Conservation (phyloP, 2,329 filamentous ascomycete species). For the Tolypocladium ophioglossoides region DNA sequence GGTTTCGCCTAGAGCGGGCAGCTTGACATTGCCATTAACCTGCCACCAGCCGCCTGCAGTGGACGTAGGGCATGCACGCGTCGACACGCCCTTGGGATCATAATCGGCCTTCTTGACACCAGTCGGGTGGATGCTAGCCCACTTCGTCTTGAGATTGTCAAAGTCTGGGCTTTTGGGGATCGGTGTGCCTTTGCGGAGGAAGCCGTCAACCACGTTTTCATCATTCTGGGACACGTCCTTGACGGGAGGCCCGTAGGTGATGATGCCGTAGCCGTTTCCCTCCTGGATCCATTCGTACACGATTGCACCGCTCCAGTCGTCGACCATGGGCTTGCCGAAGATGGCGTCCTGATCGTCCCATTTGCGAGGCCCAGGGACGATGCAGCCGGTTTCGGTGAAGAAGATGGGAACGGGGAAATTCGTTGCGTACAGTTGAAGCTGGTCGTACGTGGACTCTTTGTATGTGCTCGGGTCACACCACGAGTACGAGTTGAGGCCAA, state of each 20-base stretch:
- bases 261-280: slow-evolving; percentile 70
- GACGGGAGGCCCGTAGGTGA: slow-evolving; percentile 59
- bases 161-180: slow-evolving; percentile 69
- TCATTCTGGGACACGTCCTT: slow-evolving; percentile 39
- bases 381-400: slow-evolving; percentile 85
- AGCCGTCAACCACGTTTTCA: slow-evolving; percentile 53
- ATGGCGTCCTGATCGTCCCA: slow-evolving; percentile 69
- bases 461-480: slow-evolving; percentile 58
- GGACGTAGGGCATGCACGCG: slow-evolving; percentile 59
- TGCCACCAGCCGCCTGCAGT: slow-evolving; percentile 71
- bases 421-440: slow-evolving; percentile 55
- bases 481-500: slow-evolving; percentile 76
- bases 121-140: slow-evolving; percentile 60
- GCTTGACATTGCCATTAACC: slow-evolving; percentile 55
- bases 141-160: slow-evolving; percentile 62
- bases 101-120: slow-evolving; percentile 60
- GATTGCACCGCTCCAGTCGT: slow-evolving; percentile 64
- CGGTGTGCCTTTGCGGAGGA: slow-evolving; percentile 60
- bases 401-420: slow-evolving; percentile 76
- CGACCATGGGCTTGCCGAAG: slow-evolving; percentile 62
- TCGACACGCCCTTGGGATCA: slow-evolving; percentile 46
- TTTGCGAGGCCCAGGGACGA: slow-evolving; percentile 46
- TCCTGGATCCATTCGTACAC: slow-evolving; percentile 89
- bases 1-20: slow-evolving; percentile 58
- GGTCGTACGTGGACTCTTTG: slow-evolving; percentile 55